A percentile compares a stretch with the other conserved stretches of the same genome.
These are phyloP conservation scores for Rubia peregrina DNA, from an alignment of 305 asterid genomes.

Conservation along the genomic window DNA sequence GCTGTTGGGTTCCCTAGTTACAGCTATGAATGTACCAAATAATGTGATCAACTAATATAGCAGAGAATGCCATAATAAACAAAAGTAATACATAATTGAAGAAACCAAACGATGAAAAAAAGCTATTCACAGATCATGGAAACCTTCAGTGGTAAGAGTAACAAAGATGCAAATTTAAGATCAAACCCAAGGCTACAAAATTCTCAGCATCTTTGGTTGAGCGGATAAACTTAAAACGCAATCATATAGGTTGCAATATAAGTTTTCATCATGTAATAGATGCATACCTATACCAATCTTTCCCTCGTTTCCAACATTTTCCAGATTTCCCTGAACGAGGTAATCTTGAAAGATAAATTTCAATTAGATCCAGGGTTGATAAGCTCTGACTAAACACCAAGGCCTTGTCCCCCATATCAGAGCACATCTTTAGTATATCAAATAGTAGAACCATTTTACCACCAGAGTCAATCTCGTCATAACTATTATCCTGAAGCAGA, in stretches of 20 bases:
- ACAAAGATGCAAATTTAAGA: neutral
- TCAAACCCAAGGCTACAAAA: neutral
- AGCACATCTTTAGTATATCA: conserved; percentile 81
- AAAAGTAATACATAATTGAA: neutral
- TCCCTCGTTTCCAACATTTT: conserved; percentile 82
- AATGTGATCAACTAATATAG: neutral
- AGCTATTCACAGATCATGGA: neutral
- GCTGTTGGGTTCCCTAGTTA: neutral
- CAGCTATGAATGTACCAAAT: neutral
- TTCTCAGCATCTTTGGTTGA: neutral
- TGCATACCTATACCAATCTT: conserved; percentile 96
- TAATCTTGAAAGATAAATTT: conserved; percentile 70
- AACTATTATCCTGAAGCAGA: conserved; percentile 57
- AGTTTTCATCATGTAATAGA: neutral
- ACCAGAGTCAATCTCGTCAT: conserved; percentile 66
- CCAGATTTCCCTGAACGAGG: conserved; percentile 69
- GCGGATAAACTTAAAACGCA: no score
- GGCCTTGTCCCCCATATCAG: conserved; percentile 80
- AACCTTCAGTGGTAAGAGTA: neutral
- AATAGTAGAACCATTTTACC: conserved; percentile 96
- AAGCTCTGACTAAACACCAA: conserved; percentile 95
- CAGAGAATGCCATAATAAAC: neutral
- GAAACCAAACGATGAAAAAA: neutral
- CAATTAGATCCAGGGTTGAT: conserved; percentile 81
- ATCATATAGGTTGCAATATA: neutral